These are phyloP conservation scores for Fusarium sp. DNA, from an alignment of 2,329 filamentous ascomycete species.

Conservation along the genomic window DNA sequence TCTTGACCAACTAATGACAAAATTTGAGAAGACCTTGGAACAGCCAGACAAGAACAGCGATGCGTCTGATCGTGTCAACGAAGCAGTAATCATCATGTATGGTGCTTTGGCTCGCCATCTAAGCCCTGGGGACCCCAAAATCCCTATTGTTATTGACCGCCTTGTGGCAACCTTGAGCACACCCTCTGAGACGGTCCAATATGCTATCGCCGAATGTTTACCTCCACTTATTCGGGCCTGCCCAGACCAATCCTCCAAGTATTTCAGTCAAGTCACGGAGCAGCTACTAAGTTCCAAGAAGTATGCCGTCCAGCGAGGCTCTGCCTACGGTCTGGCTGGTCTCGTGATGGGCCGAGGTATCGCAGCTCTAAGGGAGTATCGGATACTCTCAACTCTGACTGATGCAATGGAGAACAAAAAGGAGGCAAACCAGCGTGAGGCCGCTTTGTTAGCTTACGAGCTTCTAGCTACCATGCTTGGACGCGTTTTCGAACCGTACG, in stretches of 20 bases:
- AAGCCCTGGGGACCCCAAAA: slow-evolving; percentile 84
- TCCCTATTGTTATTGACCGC: slow-evolving; percentile 88
- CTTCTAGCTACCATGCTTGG: slow-evolving; percentile 88
- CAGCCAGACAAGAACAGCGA: slow-evolving; percentile 85
- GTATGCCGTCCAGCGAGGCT: slow-evolving; percentile 92
- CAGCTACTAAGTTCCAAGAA: slow-evolving; percentile 88
- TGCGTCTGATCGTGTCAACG: slow-evolving; percentile 89
- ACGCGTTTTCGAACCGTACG: slow-evolving; percentile 93
- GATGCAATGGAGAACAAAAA: slow-evolving; percentile 95
- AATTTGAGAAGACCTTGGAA: slow-evolving; percentile 91
- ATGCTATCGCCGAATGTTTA: slow-evolving; percentile 93
- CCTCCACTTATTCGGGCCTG: slow-evolving; percentile 90
- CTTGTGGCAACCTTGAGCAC: slow-evolving; percentile 90
- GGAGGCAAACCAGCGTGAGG: slow-evolving; percentile 88
- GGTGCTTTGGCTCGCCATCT: slow-evolving; percentile 93
- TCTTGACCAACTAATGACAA: slow-evolving; percentile 90
- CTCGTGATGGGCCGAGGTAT: slow-evolving; percentile 92
- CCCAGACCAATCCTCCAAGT: slow-evolving; percentile 80
- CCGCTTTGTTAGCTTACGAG: slow-evolving; percentile 90
- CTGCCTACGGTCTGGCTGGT: slow-evolving; percentile 93
- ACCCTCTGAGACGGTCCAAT: slow-evolving; percentile 96
- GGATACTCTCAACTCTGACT: slow-evolving; percentile 84
- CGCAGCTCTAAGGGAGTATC: slow-evolving; percentile 82
- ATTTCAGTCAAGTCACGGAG: slow-evolving; percentile 84
- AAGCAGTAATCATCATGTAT: slow-evolving; percentile 97